Percentiles rank a stretch among this genome's conserved stretches.
Evolutionary conservation across 2,329 filamentous ascomycete species (phyloP).

Genomic region (Neophaeococcomyces aloes): DNA sequence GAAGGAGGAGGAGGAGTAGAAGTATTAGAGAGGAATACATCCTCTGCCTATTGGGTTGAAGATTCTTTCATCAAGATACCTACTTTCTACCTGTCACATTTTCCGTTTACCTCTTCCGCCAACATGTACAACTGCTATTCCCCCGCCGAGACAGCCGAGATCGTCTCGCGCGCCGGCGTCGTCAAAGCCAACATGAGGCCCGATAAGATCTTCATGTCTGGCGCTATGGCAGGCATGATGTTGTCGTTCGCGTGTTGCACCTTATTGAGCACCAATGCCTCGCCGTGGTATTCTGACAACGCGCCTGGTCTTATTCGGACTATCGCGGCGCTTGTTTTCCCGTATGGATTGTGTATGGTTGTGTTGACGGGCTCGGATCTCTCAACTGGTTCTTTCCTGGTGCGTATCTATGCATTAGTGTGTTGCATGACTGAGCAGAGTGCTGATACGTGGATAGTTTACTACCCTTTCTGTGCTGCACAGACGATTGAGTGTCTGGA

Average conservation of each 20-base stretch:
- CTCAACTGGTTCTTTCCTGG: slow-evolving; percentile 32
- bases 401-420: background rate
- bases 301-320: slow-evolving; percentile 39
- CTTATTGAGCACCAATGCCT: slow-evolving; percentile 35
- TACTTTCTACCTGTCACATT: background rate
- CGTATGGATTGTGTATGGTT: slow-evolving; percentile 41
- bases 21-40: too few species aligned
- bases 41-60: too few species aligned
- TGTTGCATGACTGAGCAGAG: background rate
- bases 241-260: slow-evolving; percentile 43
- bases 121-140: slow-evolving; percentile 32
- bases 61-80: too few species aligned
- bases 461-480: slow-evolving; percentile 16
- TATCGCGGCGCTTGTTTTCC: slow-evolving; percentile 38
- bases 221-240: slow-evolving; percentile 43
- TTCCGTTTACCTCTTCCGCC: background rate
- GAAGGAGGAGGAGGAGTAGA: too few species aligned
- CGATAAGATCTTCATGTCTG: slow-evolving; percentile 44
- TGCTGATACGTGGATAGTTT: slow-evolving; percentile 8
- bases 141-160: slow-evolving; percentile 41
- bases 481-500: background rate
- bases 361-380: slow-evolving; percentile 40
- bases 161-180: slow-evolving; percentile 40
- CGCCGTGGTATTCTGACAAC: slow-evolving; percentile 41
- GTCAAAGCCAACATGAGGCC: slow-evolving; percentile 44